phyloP scores from a whole-genome alignment of 495 filamentous ascomycete species.

The Clohesyomyces aquaticus region DNA sequence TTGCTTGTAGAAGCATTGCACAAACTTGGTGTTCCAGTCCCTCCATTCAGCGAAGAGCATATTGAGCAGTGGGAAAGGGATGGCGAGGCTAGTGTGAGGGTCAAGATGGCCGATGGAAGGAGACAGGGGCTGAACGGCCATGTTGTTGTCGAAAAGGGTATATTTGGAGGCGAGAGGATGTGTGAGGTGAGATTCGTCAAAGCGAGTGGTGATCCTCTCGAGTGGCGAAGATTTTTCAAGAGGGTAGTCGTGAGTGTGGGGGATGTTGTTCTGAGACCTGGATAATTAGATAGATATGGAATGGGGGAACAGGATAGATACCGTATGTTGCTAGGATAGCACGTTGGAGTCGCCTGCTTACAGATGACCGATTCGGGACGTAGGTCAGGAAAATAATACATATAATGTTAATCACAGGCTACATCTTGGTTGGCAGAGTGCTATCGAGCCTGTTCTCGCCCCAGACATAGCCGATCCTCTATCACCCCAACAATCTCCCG shows the following conservation, averaged over 20 bases:
- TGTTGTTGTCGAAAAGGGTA: conserved; percentile 74
- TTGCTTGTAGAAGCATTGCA: conserved; percentile 81
- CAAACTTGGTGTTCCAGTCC: conserved; percentile 76
- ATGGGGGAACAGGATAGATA: too few species aligned
- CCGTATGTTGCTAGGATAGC: too few species aligned
- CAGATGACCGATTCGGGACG: too few species aligned
- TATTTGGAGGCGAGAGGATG: conserved; percentile 53
- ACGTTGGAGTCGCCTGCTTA: too few species aligned
- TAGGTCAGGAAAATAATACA: too few species aligned
- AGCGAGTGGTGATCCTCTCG: conserved; percentile 90
- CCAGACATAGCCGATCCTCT: conserved; percentile 23
- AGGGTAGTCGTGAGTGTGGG: conserved; percentile 81
- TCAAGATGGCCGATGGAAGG: conserved; percentile 77
- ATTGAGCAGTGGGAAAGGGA: conserved; percentile 41
- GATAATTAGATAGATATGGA: too few species aligned
- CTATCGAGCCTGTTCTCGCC: not conserved
- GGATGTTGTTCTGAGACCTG: conserved; percentile 65
- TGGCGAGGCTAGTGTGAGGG: conserved; percentile 60
- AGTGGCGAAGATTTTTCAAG: conserved; percentile 98
- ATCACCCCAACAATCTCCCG: conserved; percentile 62
- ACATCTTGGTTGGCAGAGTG: not conserved
- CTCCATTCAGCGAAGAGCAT: conserved; percentile 50
- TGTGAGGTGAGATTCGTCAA: conserved; percentile 93
- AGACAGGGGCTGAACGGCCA: conserved; percentile 82
- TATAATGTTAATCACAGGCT: too few species aligned